Evolutionary conservation across 345 rosid species (phyloP), one percentile per base, ranked within the genome.

Genomic region (Populus nigra): DNA sequence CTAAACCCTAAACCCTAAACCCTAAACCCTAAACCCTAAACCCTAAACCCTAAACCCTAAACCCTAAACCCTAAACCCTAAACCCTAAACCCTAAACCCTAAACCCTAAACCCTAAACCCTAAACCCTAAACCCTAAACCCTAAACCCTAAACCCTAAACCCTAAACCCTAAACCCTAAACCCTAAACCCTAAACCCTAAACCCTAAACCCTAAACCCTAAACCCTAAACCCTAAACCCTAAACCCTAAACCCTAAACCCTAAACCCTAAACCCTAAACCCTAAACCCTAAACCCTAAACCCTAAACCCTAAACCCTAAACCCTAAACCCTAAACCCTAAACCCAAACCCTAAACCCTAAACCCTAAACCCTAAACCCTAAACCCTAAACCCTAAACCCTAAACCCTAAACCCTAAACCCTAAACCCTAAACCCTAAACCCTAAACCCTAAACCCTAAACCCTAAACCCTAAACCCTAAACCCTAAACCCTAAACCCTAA

Each of bases 1-100:
- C 78, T 71, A 29, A 77, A 77, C 74, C 81, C 77, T 72, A 45
- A 77, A 77, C 78, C 78, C 77, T 72, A 72, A 77, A 53, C 84
- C 84, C 75, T 68, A 73, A 81, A 73, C 84, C 81, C 78, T 45
- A 77, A 81, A 77, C 84, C 84, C 81, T 57, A 72, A 81, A 73
- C 81, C 84, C 74, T 57, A 76, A 76, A 66, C 83, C 83, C 77
- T 53, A 76, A 81, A 65, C 75, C 79, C 76, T 49, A 70, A 80
- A 63, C 79, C 79, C 65, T 23, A 47, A 75, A 71, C 75, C 79
- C 76, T 31, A 68, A 80, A 65, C 76, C 76, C 69, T 47, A 80
- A 80, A 76, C 73, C 73, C 47, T 38, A 69, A 69, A 39, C 73
- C 73, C 27, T 17, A 69, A 69, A 20, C 73, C 73, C 47, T 38